Evolutionary conservation across 2,329 filamentous ascomycete genomes (phyloP), one percentile per base, ranked within the genome.

Genomic region (Ascocoryne sarcoides): DNA sequence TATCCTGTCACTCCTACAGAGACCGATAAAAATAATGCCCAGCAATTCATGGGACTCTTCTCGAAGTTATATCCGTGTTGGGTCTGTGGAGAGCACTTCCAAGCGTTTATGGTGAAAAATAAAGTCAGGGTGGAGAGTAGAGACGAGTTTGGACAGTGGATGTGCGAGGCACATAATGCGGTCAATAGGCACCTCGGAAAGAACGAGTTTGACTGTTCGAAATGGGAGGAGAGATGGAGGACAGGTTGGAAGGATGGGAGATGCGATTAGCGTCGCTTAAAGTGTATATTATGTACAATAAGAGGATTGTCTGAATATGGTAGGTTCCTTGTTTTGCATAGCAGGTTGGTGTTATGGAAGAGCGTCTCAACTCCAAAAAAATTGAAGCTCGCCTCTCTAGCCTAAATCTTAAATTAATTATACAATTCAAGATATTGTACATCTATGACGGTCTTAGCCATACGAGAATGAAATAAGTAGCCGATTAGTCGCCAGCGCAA

Each of bases 191-290:
- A 95, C 68, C 63, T 98, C 52, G 92, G 92, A 36, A 98, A 98
- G 73, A 71, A 76, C 44, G 73, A 74, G 53, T 98, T 98, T 65
- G 88, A 98, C 69, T 98, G 92, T 65, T 70, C 68, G 40, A 76
- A 70, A 55, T 96, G 92, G 90, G 81, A 95, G 62, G 85, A 96
- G 70, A 75, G 92, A 61, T 98, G 92, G 92, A 73, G 84, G 65
- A 92, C 84, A 1, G 92, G 92, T 0, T 95, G 84, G 82, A 77
- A 75, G 60, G 80, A 81, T 55, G 76, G 76, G 20, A 68, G 73
- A 2, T 81, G 76, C 52, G 75, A 76, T 48, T 78, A 50, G 19
- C 14, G 28, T 30, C 4, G 14, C 28, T 30, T 4, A 14, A 30
- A 10, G 28, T 14, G 10, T 30, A 14, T 30, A 30, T 30, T n/a